A percentile compares a stretch with the other conserved stretches of the same genome.
Evolutionary conservation across 179 eudicot species (phyloP).

Genomic region (Spergularia azorica): DNA sequence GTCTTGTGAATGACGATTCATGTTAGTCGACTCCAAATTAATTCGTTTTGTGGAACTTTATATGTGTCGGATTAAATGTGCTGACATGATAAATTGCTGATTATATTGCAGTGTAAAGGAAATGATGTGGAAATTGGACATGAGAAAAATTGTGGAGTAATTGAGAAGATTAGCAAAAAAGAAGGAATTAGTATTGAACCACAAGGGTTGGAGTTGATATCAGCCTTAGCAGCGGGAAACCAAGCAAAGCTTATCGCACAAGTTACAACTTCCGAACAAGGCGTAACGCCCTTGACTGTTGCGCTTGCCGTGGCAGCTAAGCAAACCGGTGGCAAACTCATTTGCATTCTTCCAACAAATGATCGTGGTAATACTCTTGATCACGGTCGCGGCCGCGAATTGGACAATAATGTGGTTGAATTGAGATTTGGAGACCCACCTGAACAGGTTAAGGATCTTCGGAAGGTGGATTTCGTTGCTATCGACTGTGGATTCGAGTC

Average conservation of each 20-base stretch:
- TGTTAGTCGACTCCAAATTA: no score
- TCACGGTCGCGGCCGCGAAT: background rate
- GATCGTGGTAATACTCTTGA: background rate
- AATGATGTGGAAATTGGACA: slow-evolving; percentile 5
- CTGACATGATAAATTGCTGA: background rate
- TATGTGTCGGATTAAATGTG: no score
- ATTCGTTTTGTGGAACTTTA: no score
- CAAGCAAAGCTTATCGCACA: slow-evolving; percentile 28
- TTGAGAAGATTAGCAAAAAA: background rate
- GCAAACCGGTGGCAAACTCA: slow-evolving; percentile 33
- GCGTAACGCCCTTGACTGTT: slow-evolving; percentile 28
- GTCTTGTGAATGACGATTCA: no score
- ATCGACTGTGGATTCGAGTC: slow-evolving; percentile 23
- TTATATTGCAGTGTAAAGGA: slow-evolving; percentile 27
- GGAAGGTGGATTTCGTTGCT: slow-evolving; percentile 32
- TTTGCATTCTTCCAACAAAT: slow-evolving; percentile 23
- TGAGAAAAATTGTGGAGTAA: background rate
- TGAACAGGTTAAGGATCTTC: slow-evolving; percentile 18
- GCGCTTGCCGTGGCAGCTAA: slow-evolving; percentile 36
- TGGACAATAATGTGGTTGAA: slow-evolving; percentile 12
- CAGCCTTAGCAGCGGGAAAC: slow-evolving; percentile 42
- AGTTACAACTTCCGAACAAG: slow-evolving; percentile 9
- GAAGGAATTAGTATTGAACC: slow-evolving; percentile 21
- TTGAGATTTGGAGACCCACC: slow-evolving; percentile 32
- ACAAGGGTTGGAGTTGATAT: slow-evolving; percentile 28